These are phyloP conservation scores for Verticillium nubilum DNA, from an alignment of 2,329 filamentous ascomycete species.

Conservation along the genomic window DNA sequence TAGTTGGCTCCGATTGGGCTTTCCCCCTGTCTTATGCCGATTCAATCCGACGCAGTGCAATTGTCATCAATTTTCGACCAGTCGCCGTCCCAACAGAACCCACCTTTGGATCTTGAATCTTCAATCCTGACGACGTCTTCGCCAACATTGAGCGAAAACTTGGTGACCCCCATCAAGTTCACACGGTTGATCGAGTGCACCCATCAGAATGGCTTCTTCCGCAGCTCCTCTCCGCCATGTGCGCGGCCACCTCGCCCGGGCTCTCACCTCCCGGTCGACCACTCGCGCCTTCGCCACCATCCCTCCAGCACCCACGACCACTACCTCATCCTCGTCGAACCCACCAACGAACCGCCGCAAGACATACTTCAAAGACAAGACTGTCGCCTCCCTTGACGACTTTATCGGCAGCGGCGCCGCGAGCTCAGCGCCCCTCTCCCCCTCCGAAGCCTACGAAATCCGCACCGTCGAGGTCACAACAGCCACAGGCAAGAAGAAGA, in stretches of 20 bases:
- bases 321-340: constrained; percentile 12
- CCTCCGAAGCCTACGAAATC: constrained; percentile 53
- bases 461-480: constrained; percentile 57
- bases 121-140: background rate
- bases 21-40: constrained; percentile 6
- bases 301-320: constrained; percentile 24
- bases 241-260: constrained; percentile 35
- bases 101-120: background rate
- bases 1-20: background rate
- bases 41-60: constrained; percentile 10
- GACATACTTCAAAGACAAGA: constrained; percentile 56
- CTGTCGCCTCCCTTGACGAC: constrained; percentile 52
- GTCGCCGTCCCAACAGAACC: background rate
- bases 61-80: constrained; percentile 5
- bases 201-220: constrained; percentile 29
- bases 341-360: constrained; percentile 26
- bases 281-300: constrained; percentile 42
- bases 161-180: background rate
- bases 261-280: constrained; percentile 24
- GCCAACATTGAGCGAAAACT: background rate
- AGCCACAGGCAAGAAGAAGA: constrained; percentile 55
- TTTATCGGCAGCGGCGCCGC: constrained; percentile 42
- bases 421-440: constrained; percentile 34
- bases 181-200: background rate
- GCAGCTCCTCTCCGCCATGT: constrained; percentile 35